Base-by-base conservation (phyloP, 2,329 filamentous ascomycete species). In the Stagonosporopsis cucurbitacearum region DNA sequence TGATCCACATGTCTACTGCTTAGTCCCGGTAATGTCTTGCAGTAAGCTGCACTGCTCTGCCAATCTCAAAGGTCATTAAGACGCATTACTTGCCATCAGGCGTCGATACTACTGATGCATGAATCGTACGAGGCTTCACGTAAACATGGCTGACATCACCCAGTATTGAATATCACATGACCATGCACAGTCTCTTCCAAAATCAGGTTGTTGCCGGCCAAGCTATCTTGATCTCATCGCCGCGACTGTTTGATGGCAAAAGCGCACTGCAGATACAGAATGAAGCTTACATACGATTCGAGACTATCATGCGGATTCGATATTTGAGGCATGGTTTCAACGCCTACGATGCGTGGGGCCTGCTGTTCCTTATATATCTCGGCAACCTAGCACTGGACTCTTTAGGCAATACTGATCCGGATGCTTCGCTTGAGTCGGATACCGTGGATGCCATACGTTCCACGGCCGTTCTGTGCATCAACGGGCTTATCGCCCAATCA, bases 251-350 rank as follows among this genome's bases (percentile, higher is more conserved):
- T 19, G 39, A 49, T 5, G 40, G 45, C 20, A 49, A 44, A n/a
- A 49, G 37, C 4, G 45, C 51, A 33, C 15, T 44, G 7, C 19
- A 45, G 8, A 37, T 54, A 36, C 25, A 35, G 26, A 35, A 40
- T 12, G 39, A 54, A 26, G 51, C 45, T 17, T 35, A 44, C 12
- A 32, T 51, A 19, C 42, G 42, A 8, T 51, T 57, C 22, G 49
- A 57, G 37, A 57, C 54, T 6, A 33, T 53, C 6, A 23, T 49
- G 36, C 49, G 49, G 13, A 33, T 57, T 17, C 39, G 32, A 6
- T 37, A 57, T 17, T n/a, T 48, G 13, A 39, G 42, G 17, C 43
- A 57, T 25, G 19, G 54, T 13, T 53, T 53, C 22, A 20, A 57
- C 6, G 37, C 30, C 17, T 54, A 49, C 33, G 51, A 54, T 40